Evolutionary conservation across 768 basidiomycete genomes (phyloP).

Genomic region (Leccinum incarnatum): DNA sequence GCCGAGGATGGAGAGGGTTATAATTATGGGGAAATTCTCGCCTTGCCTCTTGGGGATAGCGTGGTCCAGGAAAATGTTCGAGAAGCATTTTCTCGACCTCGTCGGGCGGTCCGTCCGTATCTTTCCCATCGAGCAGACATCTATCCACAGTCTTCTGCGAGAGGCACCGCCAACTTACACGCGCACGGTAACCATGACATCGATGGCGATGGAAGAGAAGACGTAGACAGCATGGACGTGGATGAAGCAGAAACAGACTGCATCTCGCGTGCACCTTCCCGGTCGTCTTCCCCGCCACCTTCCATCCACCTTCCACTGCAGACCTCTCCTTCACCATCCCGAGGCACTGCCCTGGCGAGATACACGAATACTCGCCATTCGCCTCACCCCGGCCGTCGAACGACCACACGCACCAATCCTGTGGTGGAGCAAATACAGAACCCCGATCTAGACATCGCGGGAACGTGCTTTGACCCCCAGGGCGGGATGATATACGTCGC

Average conservation of each 20-base stretch:
- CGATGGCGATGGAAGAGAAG: conserved; percentile 31
- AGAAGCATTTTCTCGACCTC: conserved; percentile 48
- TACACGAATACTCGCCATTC: conserved; percentile 19
- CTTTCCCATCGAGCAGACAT: conserved; percentile 23
- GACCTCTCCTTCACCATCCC: conserved; percentile 21
- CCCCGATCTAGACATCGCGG: conserved; percentile 54
- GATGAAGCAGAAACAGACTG: conserved; percentile 53
- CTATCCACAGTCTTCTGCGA: conserved; percentile 19
- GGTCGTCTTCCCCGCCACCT: conserved; percentile 47
- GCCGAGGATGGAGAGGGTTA: conserved; percentile 34
- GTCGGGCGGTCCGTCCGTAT: conserved; percentile 44
- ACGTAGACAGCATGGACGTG: conserved; percentile 48
- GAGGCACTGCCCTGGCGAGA: conserved; percentile 17
- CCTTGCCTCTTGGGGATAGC: conserved; percentile 55
- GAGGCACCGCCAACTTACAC: conserved; percentile 14
- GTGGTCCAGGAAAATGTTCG: conserved; percentile 57
- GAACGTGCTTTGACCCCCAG: conserved; percentile 68
- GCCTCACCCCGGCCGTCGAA: conserved; percentile 19
- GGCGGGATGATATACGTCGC: conserved; percentile 71
- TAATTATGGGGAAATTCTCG: conserved; percentile 46
- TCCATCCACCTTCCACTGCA: conserved; percentile 32
- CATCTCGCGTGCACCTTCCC: conserved; percentile 47
- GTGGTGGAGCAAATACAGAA: conserved; percentile 15
- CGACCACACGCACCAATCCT: conserved; percentile 8
- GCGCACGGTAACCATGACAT: conserved; percentile 20